phyloP scores from a whole-genome alignment of 2,329 filamentous ascomycete genomes.

The Trichoderma sp. region DNA sequence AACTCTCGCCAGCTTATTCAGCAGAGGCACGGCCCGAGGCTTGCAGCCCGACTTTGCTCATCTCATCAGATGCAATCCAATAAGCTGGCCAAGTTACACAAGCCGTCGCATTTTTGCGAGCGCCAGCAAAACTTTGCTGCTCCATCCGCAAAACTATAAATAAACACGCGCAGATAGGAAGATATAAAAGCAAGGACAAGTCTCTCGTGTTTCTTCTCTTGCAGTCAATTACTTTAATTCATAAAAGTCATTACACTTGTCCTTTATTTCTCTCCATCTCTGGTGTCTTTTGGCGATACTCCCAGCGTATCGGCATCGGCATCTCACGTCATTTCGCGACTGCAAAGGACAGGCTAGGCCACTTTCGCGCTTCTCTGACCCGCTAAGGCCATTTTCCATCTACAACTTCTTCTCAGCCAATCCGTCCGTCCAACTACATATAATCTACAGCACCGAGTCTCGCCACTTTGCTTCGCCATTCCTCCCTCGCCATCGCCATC shows the following conservation, averaged over 20 bases:
- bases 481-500: background rate
- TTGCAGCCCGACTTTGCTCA: background rate
- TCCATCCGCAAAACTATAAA: background rate
- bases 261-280: background rate
- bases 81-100: background rate
- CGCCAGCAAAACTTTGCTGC: background rate
- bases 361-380: constrained; percentile 16
- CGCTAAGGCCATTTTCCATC: constrained; percentile 9
- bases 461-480: background rate
- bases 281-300: background rate
- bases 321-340: constrained; percentile 19
- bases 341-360: constrained; percentile 1
- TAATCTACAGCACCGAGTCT: background rate
- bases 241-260: background rate
- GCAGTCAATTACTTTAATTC: background rate
- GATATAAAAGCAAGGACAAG: background rate
- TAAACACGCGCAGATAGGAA: background rate
- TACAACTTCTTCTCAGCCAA: constrained; percentile 10
- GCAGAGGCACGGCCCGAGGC: constrained; percentile 12
- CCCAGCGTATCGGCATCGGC: background rate
- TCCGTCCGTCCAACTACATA: background rate
- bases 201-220: background rate
- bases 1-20: background rate
- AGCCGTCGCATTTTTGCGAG: background rate
- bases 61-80: background rate